These are phyloP conservation scores for Stromatinia cepivora DNA, from an alignment of 2,329 filamentous ascomycete genomes.

Conservation along the genomic window DNA sequence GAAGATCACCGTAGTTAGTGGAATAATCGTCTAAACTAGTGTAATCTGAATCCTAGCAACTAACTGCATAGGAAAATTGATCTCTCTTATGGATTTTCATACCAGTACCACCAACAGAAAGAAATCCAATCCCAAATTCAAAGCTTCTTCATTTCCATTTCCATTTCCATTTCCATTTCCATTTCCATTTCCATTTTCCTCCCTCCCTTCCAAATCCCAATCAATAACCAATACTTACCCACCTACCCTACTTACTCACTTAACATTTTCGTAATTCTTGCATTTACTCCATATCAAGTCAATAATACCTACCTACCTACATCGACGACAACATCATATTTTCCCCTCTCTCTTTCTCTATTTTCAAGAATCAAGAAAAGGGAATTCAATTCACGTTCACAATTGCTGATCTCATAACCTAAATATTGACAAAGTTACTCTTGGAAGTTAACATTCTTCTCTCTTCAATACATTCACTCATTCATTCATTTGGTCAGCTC, in stretches of 20 bases:
- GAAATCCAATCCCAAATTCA: too few relatives aligned
- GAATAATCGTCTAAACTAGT: neutral
- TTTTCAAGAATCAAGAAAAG: neutral
- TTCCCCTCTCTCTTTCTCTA: neutral
- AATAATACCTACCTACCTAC: neutral
- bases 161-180: too few relatives aligned
- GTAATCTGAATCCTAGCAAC: neutral
- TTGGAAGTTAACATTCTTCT: neutral
- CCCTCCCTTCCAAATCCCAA: neutral
- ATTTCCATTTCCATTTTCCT: too few relatives aligned
- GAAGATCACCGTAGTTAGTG: conserved; percentile 15
- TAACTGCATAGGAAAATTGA: conserved; percentile 1
- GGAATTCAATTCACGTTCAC: neutral
- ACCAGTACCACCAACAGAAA: too few relatives aligned
- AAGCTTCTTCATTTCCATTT: too few relatives aligned
- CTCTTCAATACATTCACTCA: neutral
- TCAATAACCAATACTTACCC: neutral
- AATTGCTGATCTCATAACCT: neutral
- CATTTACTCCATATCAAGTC: neutral
- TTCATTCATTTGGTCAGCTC: neutral
- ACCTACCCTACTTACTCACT: neutral
- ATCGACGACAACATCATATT: neutral
- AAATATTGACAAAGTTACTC: neutral
- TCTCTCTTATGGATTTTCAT: neutral
- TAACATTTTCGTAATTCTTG: neutral